phyloP scores from a whole-genome alignment of 2,329 filamentous ascomycete genomes.

The Fusarium sp. region DNA sequence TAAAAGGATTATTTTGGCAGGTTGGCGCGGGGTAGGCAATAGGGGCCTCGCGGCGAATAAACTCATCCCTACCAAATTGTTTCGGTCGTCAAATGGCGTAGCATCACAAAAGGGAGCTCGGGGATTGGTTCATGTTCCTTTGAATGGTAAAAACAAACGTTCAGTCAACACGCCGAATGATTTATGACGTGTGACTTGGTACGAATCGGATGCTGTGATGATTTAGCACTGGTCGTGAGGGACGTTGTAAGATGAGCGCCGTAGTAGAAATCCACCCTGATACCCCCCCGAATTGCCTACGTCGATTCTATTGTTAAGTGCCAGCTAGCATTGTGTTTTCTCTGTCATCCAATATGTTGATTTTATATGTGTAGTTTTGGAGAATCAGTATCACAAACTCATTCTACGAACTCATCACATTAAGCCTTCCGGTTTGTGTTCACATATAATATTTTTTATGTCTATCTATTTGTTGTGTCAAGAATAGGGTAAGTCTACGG shows the following conservation, averaged over 20 bases:
- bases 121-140: slow-evolving; percentile 55
- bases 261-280: slow-evolving; percentile 24
- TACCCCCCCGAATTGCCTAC: not conserved
- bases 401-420: not conserved
- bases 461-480: slow-evolving; percentile 9
- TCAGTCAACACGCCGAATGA: slow-evolving; percentile 44
- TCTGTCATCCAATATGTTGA: not conserved
- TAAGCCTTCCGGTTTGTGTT: not conserved
- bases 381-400: not conserved
- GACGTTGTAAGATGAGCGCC: slow-evolving; percentile 25
- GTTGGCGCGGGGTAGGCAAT: slow-evolving; percentile 48
- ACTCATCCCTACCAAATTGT: slow-evolving; percentile 53
- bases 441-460: not conserved
- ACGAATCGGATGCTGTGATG: slow-evolving; percentile 31
- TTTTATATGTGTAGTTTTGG: not conserved
- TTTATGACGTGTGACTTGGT: slow-evolving; percentile 34
- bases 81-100: slow-evolving; percentile 60
- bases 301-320: slow-evolving; percentile 21
- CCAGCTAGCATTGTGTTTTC: not conserved
- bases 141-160: slow-evolving; percentile 51
- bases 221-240: slow-evolving; percentile 17
- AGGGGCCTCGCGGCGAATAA: slow-evolving; percentile 49
- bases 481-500: slow-evolving; percentile 12
- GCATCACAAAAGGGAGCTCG: slow-evolving; percentile 55
- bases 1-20: slow-evolving; percentile 65